Evolutionary conservation across 176 grass and related monocot genomes (phyloP).

Genomic region (Bolboschoenus planiculmis): DNA sequence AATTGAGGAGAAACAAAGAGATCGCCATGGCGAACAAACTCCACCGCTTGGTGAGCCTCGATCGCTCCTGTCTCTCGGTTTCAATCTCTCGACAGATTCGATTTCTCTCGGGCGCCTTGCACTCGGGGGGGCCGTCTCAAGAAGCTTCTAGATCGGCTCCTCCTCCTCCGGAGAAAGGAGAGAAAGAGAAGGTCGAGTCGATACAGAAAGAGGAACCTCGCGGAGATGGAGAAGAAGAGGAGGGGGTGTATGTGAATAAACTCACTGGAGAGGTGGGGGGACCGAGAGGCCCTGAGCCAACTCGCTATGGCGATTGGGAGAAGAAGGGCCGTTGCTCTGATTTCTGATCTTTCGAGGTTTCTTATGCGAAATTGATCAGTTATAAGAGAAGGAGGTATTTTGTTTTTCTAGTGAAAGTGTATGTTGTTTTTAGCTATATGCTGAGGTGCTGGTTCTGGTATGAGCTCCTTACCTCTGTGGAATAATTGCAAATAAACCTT

Average conservation of each 20-base stretch:
- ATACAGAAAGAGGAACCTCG: not conserved
- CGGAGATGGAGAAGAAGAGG: not conserved
- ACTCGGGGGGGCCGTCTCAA: not conserved
- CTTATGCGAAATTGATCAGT: not conserved
- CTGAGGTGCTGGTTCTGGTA: not conserved
- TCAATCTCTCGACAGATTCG: slow-evolving; percentile 4
- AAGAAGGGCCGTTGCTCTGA: slow-evolving; percentile 77
- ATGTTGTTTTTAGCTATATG: not conserved
- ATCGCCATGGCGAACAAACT: slow-evolving; percentile 32
- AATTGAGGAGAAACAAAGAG: not conserved
- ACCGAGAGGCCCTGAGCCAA: slow-evolving; percentile 70
- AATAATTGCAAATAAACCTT: not conserved
- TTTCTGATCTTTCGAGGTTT: slow-evolving; percentile 38
- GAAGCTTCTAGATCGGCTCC: slow-evolving; percentile 3
- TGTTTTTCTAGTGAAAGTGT: not conserved
- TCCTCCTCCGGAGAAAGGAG: not conserved
- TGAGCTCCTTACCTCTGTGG: not conserved
- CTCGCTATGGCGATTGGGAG: slow-evolving; percentile 86
- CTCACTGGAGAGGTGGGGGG: slow-evolving; percentile 63
- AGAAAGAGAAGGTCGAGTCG: not conserved
- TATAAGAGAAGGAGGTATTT: not conserved
- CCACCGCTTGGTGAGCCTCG: not conserved
- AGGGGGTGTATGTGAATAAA: slow-evolving; percentile 43
- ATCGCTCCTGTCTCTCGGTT: no score
- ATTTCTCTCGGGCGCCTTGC: not conserved